Conservation (phyloP, 2,329 filamentous ascomycete genomes). For the Lanzia echinophila region DNA sequence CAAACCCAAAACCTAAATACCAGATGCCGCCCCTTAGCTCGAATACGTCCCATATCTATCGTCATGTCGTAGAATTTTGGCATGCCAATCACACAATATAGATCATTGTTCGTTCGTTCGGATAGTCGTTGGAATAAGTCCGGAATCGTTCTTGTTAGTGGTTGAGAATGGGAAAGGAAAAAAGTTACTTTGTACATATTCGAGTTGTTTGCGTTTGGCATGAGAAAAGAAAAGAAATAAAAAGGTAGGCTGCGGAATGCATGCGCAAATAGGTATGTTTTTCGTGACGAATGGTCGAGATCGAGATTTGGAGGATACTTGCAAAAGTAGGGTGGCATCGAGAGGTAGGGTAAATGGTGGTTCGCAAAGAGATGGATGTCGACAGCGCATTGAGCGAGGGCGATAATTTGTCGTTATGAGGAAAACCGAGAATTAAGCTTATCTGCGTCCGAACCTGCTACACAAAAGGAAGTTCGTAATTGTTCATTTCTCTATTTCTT, state of each 20-base stretch:
- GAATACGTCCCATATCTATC: conserved; percentile 7
- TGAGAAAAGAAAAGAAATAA: conserved; percentile 1
- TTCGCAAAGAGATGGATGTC: conserved; percentile 13
- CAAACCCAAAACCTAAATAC: conserved; percentile 1
- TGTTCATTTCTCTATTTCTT: conserved; percentile 63
- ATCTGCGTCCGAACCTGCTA: conserved; percentile 96
- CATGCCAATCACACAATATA: conserved; percentile 8
- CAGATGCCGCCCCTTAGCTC: conserved; percentile 4
- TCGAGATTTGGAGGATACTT: conserved; percentile 18
- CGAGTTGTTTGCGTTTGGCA: conserved; percentile 3
- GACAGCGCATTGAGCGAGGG: conserved; percentile 17
- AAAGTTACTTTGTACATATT: conserved; percentile 10
- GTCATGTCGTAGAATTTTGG: conserved; percentile 9
- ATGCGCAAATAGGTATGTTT: conserved; percentile 28
- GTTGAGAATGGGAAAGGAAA: conserved; percentile 3
- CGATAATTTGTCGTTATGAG: conserved; percentile 25
- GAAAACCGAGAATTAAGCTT: conserved; percentile 37
- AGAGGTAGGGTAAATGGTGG: conserved; percentile 11
- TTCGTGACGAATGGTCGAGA: conserved; percentile 14
- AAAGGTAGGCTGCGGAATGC: conserved; percentile 8
- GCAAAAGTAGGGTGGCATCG: conserved; percentile 18
- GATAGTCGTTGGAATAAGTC: conserved; percentile 1
- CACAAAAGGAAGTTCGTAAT: conserved; percentile 62
- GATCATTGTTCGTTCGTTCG: conserved; percentile 3
- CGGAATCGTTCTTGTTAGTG: conserved; percentile 8